A percentile compares a stretch with the other conserved stretches of the same genome.
phyloP scores from a whole-genome alignment of 306 rosid genomes.

The Vicia faba region DNA sequence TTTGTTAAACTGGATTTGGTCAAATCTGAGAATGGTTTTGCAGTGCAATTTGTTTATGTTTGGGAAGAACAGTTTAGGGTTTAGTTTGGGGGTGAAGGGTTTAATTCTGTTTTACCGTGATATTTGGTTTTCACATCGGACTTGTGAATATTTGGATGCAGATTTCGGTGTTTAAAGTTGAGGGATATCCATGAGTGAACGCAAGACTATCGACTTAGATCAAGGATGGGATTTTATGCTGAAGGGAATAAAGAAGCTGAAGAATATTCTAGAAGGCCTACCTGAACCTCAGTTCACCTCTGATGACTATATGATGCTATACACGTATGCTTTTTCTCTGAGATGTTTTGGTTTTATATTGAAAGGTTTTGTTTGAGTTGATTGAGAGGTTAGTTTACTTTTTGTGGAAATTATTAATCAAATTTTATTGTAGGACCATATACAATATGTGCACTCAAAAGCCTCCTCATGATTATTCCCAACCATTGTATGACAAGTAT shows the following conservation, averaged over 20 bases:
- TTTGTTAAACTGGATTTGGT: slow-evolving; percentile 8
- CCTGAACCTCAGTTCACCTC: slow-evolving; percentile 59
- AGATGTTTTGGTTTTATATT: slow-evolving; percentile 13
- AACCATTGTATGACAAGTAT: slow-evolving; percentile 73
- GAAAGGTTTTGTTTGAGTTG: background rate
- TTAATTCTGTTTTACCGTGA: slow-evolving; percentile 4
- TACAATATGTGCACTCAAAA: slow-evolving; percentile 83
- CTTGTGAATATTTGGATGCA: slow-evolving; percentile 26
- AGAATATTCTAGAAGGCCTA: slow-evolving; percentile 64
- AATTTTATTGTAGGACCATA: slow-evolving; percentile 57
- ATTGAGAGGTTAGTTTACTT: background rate
- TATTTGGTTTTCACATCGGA: background rate
- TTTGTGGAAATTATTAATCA: slow-evolving; percentile 19
- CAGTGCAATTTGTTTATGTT: slow-evolving; percentile 10
- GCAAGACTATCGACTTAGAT: slow-evolving; percentile 57
- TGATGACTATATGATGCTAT: slow-evolving; percentile 61
- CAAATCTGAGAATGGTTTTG: slow-evolving; percentile 17
- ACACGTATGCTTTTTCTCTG: slow-evolving; percentile 46
- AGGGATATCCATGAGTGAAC: slow-evolving; percentile 49
- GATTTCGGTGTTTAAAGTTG: slow-evolving; percentile 33
- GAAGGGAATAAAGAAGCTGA: slow-evolving; percentile 60
- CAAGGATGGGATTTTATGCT: slow-evolving; percentile 71
- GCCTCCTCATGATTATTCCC: slow-evolving; percentile 78
- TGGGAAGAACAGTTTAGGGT: slow-evolving; percentile 15
- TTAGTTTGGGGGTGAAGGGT: slow-evolving; percentile 29